phyloP scores from a whole-genome alignment of 2,329 filamentous ascomycete genomes.

The Dactylella cylindrospora region DNA sequence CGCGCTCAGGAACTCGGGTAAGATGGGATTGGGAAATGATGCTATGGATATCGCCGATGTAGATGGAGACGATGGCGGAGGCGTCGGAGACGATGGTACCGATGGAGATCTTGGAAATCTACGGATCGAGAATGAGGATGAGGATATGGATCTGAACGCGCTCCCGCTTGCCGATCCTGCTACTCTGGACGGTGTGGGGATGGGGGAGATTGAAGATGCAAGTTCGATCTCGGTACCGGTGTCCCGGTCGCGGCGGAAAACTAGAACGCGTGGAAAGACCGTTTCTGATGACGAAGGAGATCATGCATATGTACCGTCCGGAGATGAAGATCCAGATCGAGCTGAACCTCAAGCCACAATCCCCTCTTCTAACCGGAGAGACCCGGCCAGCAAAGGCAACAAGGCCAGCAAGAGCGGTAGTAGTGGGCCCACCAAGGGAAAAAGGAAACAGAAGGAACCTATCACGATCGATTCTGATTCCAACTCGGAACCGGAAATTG shows the following conservation, averaged over 20 bases:
- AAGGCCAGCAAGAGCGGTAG: slow-evolving; percentile 30
- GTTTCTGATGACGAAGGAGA: slow-evolving; percentile 10
- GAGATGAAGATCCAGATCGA: slow-evolving; percentile 30
- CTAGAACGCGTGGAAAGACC: slow-evolving; percentile 19
- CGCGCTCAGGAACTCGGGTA: slow-evolving; percentile 40
- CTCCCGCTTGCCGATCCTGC: slow-evolving; percentile 17
- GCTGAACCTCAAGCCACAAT: slow-evolving; percentile 41
- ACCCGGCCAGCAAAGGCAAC: slow-evolving; percentile 7
- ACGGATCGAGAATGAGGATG: slow-evolving; percentile 39
- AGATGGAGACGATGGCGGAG: slow-evolving; percentile 47
- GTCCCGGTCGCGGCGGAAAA: slow-evolving; percentile 32
- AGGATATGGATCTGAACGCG: slow-evolving; percentile 33
- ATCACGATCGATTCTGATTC: slow-evolving; percentile 30
- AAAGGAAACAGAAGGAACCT: slow-evolving; percentile 7
- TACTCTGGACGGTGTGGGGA: slow-evolving; percentile 15
- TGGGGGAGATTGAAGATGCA: slow-evolving; percentile 1
- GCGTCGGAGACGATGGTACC: slow-evolving; percentile 43
- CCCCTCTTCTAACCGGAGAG: slow-evolving; percentile 31
- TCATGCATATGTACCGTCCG: slow-evolving; percentile 10
- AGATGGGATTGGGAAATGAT: slow-evolving; percentile 43
- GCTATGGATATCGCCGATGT: slow-evolving; percentile 40
- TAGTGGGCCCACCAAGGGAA: too few species aligned
- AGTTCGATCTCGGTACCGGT: slow-evolving; percentile 28
- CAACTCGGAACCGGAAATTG: slow-evolving; percentile 25
- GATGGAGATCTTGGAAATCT: slow-evolving; percentile 28